Base-by-base conservation (phyloP, 2,329 filamentous ascomycete species). In the Ceratocystis harringtonii region DNA sequence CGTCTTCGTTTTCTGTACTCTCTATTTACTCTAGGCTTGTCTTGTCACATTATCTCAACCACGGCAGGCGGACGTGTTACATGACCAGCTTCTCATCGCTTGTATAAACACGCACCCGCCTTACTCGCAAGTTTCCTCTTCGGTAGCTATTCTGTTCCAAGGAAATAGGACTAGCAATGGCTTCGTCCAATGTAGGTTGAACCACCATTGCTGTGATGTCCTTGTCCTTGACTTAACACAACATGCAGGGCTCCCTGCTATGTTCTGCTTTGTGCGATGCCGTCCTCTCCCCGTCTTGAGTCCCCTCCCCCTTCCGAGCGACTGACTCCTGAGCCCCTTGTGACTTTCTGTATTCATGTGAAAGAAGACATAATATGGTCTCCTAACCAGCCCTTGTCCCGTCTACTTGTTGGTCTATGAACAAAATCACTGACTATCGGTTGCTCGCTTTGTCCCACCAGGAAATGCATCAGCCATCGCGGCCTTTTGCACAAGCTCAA, bases 401-500 rank as follows among this genome's bases (percentile, higher is more conserved):
- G 28, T 62, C 25, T 61, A 36, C 32, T 45, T 45, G 61, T 58
- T 63, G 61, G 50, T 66, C 43, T 50, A 52, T 60, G 65, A 63
- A 63, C 61, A 61, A 61, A 55, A 66, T 63, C 68, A 68, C 67
- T 69, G 64, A 67, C 67, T 66, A 66, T 69, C 64, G 57, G 63
- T 68, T 69, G 69, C 68, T 70, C 70, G 70, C 70, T 66, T 70
- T 69, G 68, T 61, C 61, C 70, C 68, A 69, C 70, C 75, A 86
- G 84, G 84, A 86, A 78, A 83, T 84, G 74, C 81, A 81, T 73
- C 79, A 84, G 73, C 79, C 84, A 70, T 83, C 84, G 72, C 83
- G 86, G 75, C 86, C 87, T 48, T 66, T 68, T 64, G 63, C 57
- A 52, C 44, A 55, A 48, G 19, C 61, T 66, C 62, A 66, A 65